Conservation (phyloP, 2,329 filamentous ascomycete species). For the Lasiodiplodia citricola region DNA sequence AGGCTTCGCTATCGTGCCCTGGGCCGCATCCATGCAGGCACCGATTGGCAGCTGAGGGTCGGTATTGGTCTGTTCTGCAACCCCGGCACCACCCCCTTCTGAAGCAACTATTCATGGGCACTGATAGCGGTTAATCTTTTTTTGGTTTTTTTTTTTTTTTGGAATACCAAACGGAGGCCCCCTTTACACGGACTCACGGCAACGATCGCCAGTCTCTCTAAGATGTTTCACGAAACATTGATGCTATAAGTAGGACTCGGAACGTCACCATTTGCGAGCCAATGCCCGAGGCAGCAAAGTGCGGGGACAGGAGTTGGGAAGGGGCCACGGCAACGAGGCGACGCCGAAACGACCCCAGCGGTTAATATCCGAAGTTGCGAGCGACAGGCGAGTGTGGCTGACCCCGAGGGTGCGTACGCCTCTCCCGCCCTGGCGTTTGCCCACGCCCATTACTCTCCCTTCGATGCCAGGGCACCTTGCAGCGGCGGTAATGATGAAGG, state of each 20-base stretch:
- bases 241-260: conserved; percentile 11
- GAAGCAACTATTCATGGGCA: neutral
- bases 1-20: neutral
- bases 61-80: neutral
- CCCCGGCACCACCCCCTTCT: neutral
- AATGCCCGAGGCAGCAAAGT: conserved; percentile 10
- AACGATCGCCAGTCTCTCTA: conserved; percentile 4
- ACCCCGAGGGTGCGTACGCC: conserved; percentile 1
- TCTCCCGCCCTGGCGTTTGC: neutral
- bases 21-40: conserved; percentile 1
- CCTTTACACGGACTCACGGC: conserved; percentile 3
- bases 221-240: neutral
- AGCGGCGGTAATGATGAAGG: neutral
- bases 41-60: neutral
- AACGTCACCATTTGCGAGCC: neutral
- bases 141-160: neutral
- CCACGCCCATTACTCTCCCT: too few species aligned
- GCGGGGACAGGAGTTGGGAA: conserved; percentile 6
- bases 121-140: neutral
- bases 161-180: neutral
- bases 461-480: neutral
- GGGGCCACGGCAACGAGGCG: neutral
- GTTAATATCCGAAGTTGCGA: conserved; percentile 12
- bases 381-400: neutral
- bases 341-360: neutral